Evolutionary conservation across 495 filamentous ascomycete species (phyloP).

Genomic region (Talaromyces adpressus): DNA sequence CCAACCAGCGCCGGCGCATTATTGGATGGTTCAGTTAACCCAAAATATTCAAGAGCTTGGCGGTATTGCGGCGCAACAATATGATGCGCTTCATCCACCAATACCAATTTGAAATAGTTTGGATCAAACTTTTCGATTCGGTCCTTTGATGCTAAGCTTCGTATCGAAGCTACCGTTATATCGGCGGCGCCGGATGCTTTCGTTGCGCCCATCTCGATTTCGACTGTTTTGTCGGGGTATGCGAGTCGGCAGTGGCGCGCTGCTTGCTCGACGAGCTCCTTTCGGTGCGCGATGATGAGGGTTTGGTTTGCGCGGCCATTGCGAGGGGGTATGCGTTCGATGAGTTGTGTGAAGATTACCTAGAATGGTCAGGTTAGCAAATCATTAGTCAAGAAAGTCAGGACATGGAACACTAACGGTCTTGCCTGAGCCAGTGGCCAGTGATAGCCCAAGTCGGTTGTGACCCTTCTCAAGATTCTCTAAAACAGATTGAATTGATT

Average conservation of each 20-base stretch:
- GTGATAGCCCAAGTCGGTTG: conserved; percentile 75
- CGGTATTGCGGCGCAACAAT: conserved; percentile 82
- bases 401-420: conserved; percentile 49
- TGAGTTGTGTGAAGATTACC: conserved; percentile 96
- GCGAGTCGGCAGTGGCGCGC: conserved; percentile 70
- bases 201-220: conserved; percentile 81
- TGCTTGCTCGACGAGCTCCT: conserved; percentile 94
- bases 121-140: conserved; percentile 79
- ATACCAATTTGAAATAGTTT: conserved; percentile 71
- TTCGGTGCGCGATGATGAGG: conserved; percentile 85
- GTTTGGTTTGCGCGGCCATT: conserved; percentile 60
- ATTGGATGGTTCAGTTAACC: conserved; percentile 44
- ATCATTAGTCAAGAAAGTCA: not conserved
- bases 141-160: conserved; percentile 67
- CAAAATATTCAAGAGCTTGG: conserved; percentile 64
- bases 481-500: conserved; percentile 84
- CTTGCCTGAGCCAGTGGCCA: conserved; percentile 91
- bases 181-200: conserved; percentile 73
- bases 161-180: conserved; percentile 89
- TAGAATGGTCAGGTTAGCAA: conserved; percentile 17
- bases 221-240: conserved; percentile 73
- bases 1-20: conserved; percentile 71
- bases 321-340: conserved; percentile 62
- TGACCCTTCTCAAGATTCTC: conserved; percentile 63
- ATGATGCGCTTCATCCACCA: conserved; percentile 98